Base-by-base conservation (phyloP, 1,284 basidiomycete genomes). In the Pseudozyma thailandica region DNA sequence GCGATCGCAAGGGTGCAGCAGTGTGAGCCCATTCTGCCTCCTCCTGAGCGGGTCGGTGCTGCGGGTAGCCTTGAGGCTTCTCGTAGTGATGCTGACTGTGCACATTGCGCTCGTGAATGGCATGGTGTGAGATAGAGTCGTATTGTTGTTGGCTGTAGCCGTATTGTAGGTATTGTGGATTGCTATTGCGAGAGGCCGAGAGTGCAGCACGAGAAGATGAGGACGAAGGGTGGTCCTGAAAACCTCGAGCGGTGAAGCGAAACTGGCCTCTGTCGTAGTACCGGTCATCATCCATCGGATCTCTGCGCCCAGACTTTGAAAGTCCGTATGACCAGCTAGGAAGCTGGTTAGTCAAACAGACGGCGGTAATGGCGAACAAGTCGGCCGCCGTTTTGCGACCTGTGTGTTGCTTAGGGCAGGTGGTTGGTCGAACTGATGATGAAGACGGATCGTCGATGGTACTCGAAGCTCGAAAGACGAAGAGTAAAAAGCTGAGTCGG, bases 221-320 rank as follows among this genome's bases (percentile, higher is more conserved):
- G 20, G 44, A 46, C 21, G 46, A 28, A 2, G 45, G 26, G 4
- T 50, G 27, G 7, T 50, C 39, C 16, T 48, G 38, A 31, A 21
- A 50, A 54, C 35, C 42, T 28, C 51, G 56, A 27, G 52, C 35
- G n/a, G 49, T 25, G 52, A 48, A 52, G 52, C 63, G 52, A 52
- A 48, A 43, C 23, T n/a, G 51, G 49, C 57, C 53, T 52, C 53
- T 41, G 35, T 55, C 50, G 43, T 54, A 48, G 58, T 57, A 58
- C 23, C 59, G 55, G 50, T 69, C 58, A 56, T 68, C 50, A 35
- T 50, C 54, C 65, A 69, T 69, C 53, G 54, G 65, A 69, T 58
- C 65, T n/a, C 37, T 48, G 21, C 47, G 45, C 33, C 53, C 50
- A 46, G 54, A 57, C 46, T 56, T 45, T 12, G 54, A 59, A 35